phyloP scores from a whole-genome alignment of 1,284 basidiomycete genomes.

The Pseudomicrostroma phylloplanum region DNA sequence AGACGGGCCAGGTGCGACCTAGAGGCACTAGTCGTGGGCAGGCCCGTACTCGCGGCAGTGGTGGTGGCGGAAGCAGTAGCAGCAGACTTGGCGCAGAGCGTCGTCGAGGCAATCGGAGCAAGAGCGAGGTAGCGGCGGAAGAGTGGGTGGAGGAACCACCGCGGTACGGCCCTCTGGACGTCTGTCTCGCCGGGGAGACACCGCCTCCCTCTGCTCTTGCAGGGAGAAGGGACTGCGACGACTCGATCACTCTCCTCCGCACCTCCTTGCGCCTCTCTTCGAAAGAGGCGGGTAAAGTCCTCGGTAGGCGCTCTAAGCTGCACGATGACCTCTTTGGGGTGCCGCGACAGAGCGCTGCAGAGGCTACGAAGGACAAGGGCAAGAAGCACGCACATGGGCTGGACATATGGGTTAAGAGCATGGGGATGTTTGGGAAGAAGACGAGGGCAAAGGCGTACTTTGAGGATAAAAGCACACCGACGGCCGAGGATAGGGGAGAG shows the following conservation, averaged over 20 bases:
- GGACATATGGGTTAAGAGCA: neutral
- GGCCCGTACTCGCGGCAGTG: neutral
- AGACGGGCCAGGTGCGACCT: neutral
- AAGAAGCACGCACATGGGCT: neutral
- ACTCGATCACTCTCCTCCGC: constrained; percentile 11
- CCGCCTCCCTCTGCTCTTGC: constrained; percentile 39
- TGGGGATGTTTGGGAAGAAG: constrained; percentile 3
- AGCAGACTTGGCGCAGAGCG: neutral
- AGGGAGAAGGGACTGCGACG: constrained; percentile 32
- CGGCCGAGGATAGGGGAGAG: neutral
- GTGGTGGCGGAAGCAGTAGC: neutral
- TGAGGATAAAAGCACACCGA: neutral
- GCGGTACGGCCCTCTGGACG: constrained; percentile 25
- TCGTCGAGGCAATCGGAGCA: neutral
- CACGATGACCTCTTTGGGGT: neutral
- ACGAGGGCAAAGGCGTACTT: constrained; percentile 4
- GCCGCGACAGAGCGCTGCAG: constrained; percentile 7
- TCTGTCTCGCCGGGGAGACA: constrained; percentile 25
- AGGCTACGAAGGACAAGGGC: neutral
- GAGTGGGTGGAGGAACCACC: constrained; percentile 24
- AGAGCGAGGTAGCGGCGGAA: constrained; percentile 4
- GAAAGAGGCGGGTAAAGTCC: neutral
- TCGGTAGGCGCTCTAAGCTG: neutral
- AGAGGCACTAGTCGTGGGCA: neutral
- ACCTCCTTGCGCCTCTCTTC: constrained; percentile 5